Evolutionary conservation across 495 filamentous ascomycete species (phyloP).

Genomic region (Xylaria flabelliformis): DNA sequence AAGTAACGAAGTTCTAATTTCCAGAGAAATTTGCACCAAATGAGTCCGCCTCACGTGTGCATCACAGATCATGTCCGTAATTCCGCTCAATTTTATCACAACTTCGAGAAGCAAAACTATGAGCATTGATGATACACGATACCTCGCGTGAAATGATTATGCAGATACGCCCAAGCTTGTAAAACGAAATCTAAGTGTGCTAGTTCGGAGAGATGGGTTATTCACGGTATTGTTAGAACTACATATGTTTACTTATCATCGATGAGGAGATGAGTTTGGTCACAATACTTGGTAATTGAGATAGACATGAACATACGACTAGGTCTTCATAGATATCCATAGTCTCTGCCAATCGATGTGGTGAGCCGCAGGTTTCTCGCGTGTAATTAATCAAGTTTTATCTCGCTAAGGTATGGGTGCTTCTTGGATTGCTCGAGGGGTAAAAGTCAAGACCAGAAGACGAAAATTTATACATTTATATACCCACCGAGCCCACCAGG

Average conservation of each 20-base stretch:
- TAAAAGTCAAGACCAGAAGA: too few species aligned
- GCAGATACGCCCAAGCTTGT: background rate
- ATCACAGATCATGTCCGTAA: background rate
- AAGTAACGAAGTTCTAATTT: slow-evolving; percentile 8
- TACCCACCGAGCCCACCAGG: too few species aligned
- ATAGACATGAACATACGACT: too few species aligned
- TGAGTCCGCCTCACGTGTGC: background rate
- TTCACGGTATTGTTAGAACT: background rate
- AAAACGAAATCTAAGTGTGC: background rate
- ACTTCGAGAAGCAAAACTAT: background rate
- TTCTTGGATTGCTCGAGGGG: too few species aligned
- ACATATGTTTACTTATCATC: background rate
- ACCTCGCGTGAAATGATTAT: background rate
- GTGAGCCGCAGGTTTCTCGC: too few species aligned
- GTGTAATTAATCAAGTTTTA: too few species aligned
- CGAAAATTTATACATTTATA: too few species aligned
- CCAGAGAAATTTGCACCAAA: background rate
- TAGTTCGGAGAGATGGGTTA: background rate
- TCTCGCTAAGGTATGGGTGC: too few species aligned
- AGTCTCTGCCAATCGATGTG: too few species aligned
- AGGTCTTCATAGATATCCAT: too few species aligned
- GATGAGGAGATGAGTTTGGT: background rate
- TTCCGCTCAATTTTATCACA: background rate
- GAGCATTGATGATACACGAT: background rate
- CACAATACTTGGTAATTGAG: background rate